phyloP scores from a whole-genome alignment of 2,329 filamentous ascomycete species.

The Aspergillus tamarii region DNA sequence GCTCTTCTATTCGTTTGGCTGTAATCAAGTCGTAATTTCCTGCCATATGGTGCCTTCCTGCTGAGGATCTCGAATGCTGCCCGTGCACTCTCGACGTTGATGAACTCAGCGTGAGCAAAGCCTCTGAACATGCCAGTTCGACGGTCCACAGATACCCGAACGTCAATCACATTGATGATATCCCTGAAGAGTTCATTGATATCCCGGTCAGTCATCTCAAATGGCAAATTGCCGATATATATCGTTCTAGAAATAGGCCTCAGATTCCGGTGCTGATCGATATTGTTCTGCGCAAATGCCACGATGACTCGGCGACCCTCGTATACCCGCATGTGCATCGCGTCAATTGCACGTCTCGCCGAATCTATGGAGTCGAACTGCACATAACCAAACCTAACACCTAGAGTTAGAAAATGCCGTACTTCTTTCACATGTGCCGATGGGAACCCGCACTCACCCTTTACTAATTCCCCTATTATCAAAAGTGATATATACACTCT shows the following conservation, averaged over 20 bases:
- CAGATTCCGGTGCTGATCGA: constrained; percentile 22
- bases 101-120: constrained; percentile 83
- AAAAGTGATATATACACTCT: constrained; percentile 58
- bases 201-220: constrained; percentile 81
- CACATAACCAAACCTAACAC: constrained; percentile 66
- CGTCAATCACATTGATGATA: constrained; percentile 70
- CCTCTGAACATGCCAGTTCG: constrained; percentile 79
- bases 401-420: background rate
- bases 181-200: constrained; percentile 76
- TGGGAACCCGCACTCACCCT: constrained; percentile 55
- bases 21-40: constrained; percentile 69
- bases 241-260: constrained; percentile 65
- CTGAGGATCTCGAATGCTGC: constrained; percentile 61
- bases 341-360: constrained; percentile 60
- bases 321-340: constrained; percentile 62
- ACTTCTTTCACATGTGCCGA: background rate
- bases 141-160: constrained; percentile 81
- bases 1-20: constrained; percentile 34
- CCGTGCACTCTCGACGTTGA: constrained; percentile 66
- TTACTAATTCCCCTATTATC: constrained; percentile 68
- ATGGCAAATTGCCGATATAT: constrained; percentile 85
- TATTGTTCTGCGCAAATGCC: constrained; percentile 56
- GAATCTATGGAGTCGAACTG: constrained; percentile 58
- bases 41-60: constrained; percentile 65
- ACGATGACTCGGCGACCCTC: constrained; percentile 67